phyloP scores from a whole-genome alignment of 2,329 filamentous ascomycete species.

The Cladosporium sphaerospermum region DNA sequence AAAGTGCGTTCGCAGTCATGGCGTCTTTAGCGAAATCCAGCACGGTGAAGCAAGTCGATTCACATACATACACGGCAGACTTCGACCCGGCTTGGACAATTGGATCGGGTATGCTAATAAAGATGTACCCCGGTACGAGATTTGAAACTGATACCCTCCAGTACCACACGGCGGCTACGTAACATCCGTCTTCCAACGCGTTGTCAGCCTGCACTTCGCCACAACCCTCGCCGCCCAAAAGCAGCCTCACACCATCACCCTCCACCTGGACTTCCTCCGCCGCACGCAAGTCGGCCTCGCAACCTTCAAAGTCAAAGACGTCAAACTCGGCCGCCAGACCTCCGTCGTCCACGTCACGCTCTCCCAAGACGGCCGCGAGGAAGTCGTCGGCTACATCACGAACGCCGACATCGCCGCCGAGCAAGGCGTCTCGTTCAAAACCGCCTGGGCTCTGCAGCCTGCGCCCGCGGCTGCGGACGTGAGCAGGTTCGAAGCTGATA shows the following conservation, averaged over 20 bases:
- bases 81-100: slow-evolving; percentile 59
- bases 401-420: slow-evolving; percentile 57
- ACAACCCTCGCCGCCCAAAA: slow-evolving; percentile 52
- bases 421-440: slow-evolving; percentile 50
- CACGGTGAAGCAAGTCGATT: slow-evolving; percentile 41
- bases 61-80: slow-evolving; percentile 53
- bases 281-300: slow-evolving; percentile 55
- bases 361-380: slow-evolving; percentile 45
- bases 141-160: slow-evolving; percentile 25
- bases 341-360: slow-evolving; percentile 59
- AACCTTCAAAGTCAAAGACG: slow-evolving; percentile 53
- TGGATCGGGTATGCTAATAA: slow-evolving; percentile 47
- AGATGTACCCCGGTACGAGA: not conserved
- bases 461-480: slow-evolving; percentile 38
- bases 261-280: slow-evolving; percentile 61
- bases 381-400: slow-evolving; percentile 61
- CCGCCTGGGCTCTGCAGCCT: slow-evolving; percentile 48
- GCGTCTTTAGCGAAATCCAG: slow-evolving; percentile 35
- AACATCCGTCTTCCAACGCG: slow-evolving; percentile 55
- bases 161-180: slow-evolving; percentile 69
- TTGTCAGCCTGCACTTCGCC: slow-evolving; percentile 53
- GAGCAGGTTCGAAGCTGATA: slow-evolving; percentile 35
- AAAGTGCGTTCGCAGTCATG: not conserved
- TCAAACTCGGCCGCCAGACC: slow-evolving; percentile 59
- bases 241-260: slow-evolving; percentile 57